Conservation (phyloP, 2,329 filamentous ascomycete species). For the Gaeumannomyces tritici region DNA sequence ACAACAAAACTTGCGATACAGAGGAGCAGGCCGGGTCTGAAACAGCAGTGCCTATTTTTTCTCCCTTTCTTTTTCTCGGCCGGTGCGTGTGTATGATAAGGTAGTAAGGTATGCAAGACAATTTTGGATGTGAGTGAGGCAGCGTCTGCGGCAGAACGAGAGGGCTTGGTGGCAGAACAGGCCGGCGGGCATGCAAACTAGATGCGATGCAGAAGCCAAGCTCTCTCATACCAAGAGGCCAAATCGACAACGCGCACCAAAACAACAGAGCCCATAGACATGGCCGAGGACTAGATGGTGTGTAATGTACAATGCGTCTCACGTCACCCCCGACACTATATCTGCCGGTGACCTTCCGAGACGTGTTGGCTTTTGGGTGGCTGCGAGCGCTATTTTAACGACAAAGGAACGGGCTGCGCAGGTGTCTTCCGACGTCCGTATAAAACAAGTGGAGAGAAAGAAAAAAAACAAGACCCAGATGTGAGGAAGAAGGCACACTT, state of each 20-base stretch:
- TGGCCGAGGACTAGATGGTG: conserved; percentile 4
- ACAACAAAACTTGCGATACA: conserved; percentile 10
- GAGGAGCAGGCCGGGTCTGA: background rate
- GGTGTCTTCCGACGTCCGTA: background rate
- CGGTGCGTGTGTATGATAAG: background rate
- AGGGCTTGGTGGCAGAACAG: background rate
- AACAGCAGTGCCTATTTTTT: background rate
- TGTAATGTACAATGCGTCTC: conserved; percentile 4
- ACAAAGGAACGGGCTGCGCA: conserved; percentile 4
- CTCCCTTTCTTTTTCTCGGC: background rate
- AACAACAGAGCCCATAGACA: background rate
- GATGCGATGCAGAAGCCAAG: background rate
- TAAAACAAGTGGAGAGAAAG: too few relatives aligned
- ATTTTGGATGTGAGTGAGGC: background rate
- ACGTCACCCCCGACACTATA: conserved; percentile 3
- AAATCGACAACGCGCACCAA: background rate
- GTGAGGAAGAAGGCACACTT: background rate
- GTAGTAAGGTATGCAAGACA: background rate
- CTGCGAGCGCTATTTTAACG: conserved; percentile 4
- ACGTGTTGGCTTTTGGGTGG: conserved; percentile 2
- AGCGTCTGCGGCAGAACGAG: background rate
- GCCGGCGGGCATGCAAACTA: background rate
- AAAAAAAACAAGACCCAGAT: background rate
- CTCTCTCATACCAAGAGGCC: background rate
- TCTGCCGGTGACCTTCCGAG: conserved; percentile 3